These are phyloP conservation scores for Suhomyces terraborum DNA, from an alignment of 1,139 yeast species.

Conservation along the genomic window DNA sequence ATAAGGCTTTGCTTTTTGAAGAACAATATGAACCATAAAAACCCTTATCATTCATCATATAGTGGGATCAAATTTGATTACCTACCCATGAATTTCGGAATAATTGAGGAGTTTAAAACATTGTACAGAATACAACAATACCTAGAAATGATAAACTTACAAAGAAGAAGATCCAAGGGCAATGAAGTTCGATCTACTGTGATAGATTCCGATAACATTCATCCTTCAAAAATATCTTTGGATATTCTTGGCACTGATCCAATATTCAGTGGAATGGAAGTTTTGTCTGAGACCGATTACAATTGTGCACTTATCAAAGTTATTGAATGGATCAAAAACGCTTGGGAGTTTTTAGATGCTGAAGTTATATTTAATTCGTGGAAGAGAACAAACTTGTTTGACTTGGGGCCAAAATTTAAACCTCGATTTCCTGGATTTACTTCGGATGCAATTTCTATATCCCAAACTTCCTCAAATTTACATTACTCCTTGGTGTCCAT, in stretches of 20 bases:
- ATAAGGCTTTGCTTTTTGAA: constrained; percentile 49
- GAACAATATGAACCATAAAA: constrained; percentile 43
- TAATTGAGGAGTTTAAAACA: constrained; percentile 61
- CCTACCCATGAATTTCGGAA: constrained; percentile 67
- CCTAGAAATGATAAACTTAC: constrained; percentile 49
- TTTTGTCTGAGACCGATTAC: constrained; percentile 41
- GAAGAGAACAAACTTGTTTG: constrained; percentile 35
- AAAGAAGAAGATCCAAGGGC: constrained; percentile 28
- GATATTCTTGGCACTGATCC: constrained; percentile 3
- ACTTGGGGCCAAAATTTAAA: constrained; percentile 9
- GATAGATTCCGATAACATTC: constrained; percentile 16
- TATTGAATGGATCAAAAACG: constrained; percentile 56
- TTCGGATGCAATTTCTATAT: not conserved
- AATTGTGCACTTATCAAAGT: constrained; percentile 54
- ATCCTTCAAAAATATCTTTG: constrained; percentile 8
- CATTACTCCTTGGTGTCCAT: constrained; percentile 5
- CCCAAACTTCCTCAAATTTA: not conserved
- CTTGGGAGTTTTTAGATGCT: constrained; percentile 55
- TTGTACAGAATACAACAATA: constrained; percentile 63
- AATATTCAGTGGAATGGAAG: constrained; percentile 20
- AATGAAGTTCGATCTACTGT: constrained; percentile 18
- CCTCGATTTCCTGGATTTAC: not conserved
- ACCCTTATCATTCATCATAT: constrained; percentile 38
- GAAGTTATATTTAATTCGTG: constrained; percentile 54
- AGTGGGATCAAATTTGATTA: constrained; percentile 49